A percentile compares a stretch with the other conserved stretches of the same genome.
phyloP scores from a whole-genome alignment of 83 land plant genomes.

The Picea engelmannii region DNA sequence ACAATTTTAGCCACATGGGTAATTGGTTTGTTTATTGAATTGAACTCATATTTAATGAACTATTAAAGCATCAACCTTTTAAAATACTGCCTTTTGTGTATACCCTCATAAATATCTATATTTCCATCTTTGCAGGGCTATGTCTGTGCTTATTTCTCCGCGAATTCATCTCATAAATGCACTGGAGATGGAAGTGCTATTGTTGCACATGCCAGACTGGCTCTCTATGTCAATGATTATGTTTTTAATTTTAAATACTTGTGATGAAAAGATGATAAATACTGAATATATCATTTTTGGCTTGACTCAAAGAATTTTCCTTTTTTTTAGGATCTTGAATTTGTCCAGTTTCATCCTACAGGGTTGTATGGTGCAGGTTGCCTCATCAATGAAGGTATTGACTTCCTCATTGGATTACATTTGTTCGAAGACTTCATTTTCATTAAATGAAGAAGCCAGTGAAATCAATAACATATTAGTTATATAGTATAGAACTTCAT shows the following conservation, averaged over 20 bases:
- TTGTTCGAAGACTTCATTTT: too few species aligned
- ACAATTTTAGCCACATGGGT: slow-evolving; percentile 99
- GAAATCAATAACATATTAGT: too few species aligned
- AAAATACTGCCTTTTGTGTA: not conserved
- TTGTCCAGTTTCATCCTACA: slow-evolving; percentile 95
- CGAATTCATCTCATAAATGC: too few species aligned
- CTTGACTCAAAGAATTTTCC: too few species aligned
- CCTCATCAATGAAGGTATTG: slow-evolving; percentile 93
- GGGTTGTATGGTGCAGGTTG: slow-evolving; percentile 99
- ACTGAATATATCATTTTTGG: too few species aligned
- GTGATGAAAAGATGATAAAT: not conserved
- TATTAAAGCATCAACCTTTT: not conserved
- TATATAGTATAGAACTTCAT: too few species aligned
- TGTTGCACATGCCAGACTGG: slow-evolving; percentile 97
- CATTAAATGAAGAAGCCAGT: too few species aligned
- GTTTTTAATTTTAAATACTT: not conserved
- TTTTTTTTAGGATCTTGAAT: slow-evolving; percentile 2
- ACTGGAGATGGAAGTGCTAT: slow-evolving; percentile 70
- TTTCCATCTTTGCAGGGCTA: not conserved
- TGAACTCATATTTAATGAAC: not conserved
- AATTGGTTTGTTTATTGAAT: slow-evolving; percentile 12
- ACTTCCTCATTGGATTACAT: too few species aligned
- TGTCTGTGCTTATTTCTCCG: too few species aligned
- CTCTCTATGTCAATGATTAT: too few species aligned
- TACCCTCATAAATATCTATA: not conserved